These are phyloP conservation scores for Tetracladium setigerum DNA, from an alignment of 495 filamentous ascomycete genomes.

Conservation along the genomic window DNA sequence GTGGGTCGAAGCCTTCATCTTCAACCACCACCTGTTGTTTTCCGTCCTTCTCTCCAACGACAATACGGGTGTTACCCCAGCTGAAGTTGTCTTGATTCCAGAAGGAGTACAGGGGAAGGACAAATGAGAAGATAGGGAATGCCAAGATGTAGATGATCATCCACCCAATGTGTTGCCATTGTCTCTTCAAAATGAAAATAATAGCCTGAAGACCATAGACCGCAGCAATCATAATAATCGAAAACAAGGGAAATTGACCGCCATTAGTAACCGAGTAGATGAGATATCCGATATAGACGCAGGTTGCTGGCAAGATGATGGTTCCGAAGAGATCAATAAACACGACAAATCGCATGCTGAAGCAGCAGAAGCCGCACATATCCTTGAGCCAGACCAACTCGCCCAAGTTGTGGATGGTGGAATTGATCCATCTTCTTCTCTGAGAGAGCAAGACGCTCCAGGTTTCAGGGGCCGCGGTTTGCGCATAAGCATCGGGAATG, in stretches of 20 bases:
- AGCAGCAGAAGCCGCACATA: slow-evolving; percentile 97
- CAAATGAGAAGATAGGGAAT: slow-evolving; percentile 87
- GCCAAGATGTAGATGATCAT: slow-evolving; percentile 97
- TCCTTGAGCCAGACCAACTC: slow-evolving; percentile 84
- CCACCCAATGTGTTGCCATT: slow-evolving; percentile 98
- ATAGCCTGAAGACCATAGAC: slow-evolving; percentile 94
- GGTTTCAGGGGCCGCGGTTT: slow-evolving; percentile 85
- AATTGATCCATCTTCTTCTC: slow-evolving; percentile 97
- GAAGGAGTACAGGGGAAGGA: slow-evolving; percentile 94
- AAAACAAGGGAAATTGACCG: slow-evolving; percentile 78
- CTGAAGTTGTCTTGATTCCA: slow-evolving; percentile 98
- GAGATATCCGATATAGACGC: slow-evolving; percentile 82
- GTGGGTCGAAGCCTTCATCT: slow-evolving; percentile 83
- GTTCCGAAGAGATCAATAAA: slow-evolving; percentile 93
- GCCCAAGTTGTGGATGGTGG: slow-evolving; percentile 89
- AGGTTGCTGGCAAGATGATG: slow-evolving; percentile 86
- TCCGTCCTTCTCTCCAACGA: slow-evolving; percentile 85
- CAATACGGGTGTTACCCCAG: slow-evolving; percentile 97
- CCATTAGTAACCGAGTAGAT: slow-evolving; percentile 68
- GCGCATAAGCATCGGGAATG: slow-evolving; percentile 82
- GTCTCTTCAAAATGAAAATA: slow-evolving; percentile 90
- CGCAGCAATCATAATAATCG: slow-evolving; percentile 77
- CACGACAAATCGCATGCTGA: slow-evolving; percentile 97
- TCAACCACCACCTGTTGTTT: slow-evolving; percentile 83
- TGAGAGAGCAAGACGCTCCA: slow-evolving; percentile 93